A percentile compares a stretch with the other conserved stretches of the same genome.
phyloP scores from a whole-genome alignment of 495 filamentous ascomycete species.

The Rostrohypoxylon terebratum region DNA sequence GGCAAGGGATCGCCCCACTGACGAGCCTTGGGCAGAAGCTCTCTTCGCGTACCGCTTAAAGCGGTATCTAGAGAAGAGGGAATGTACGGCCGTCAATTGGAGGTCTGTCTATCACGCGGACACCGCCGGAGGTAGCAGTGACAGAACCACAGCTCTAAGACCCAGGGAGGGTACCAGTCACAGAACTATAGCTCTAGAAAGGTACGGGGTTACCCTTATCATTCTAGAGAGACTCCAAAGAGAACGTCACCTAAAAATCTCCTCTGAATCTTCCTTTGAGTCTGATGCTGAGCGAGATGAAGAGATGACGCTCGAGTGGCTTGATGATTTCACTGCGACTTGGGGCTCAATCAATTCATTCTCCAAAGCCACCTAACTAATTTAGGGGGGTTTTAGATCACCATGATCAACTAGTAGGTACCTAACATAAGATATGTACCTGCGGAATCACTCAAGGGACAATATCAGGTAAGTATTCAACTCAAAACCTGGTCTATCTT shows the following conservation, averaged over 20 bases:
- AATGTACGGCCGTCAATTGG: neutral
- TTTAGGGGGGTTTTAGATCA: too few species aligned
- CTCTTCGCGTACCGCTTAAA: neutral
- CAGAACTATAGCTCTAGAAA: neutral
- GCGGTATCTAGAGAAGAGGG: neutral
- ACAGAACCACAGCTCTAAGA: neutral
- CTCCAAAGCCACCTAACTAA: too few species aligned
- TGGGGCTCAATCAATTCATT: too few species aligned
- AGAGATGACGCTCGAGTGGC: neutral
- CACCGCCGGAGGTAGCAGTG: too few species aligned
- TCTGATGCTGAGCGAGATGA: neutral
- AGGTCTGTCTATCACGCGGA: neutral
- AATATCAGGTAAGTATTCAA: too few species aligned
- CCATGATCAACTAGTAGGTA: too few species aligned
- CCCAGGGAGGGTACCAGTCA: too few species aligned
- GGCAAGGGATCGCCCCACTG: neutral
- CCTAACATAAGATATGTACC: too few species aligned
- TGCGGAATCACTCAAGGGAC: too few species aligned
- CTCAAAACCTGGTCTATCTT: too few species aligned
- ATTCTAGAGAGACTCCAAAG: neutral
- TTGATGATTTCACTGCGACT: neutral
- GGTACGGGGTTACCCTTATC: neutral
- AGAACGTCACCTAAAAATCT: neutral
- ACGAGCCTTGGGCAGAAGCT: neutral
- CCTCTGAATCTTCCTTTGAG: neutral